phyloP scores from a whole-genome alignment of 2,329 filamentous ascomycete genomes.

The Talaromyces sp. region DNA sequence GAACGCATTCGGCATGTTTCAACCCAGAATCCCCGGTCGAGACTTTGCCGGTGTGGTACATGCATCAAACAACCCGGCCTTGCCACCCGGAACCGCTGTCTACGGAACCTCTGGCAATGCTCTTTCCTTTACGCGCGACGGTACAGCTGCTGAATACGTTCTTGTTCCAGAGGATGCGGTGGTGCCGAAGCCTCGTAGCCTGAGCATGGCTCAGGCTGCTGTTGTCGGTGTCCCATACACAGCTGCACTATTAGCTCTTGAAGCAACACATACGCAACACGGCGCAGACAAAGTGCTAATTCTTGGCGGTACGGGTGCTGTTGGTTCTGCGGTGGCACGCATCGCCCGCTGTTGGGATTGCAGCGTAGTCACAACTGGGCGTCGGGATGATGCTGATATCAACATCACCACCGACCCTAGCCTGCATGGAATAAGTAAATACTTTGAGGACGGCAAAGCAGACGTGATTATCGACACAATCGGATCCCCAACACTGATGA shows the following conservation, averaged over 20 bases:
- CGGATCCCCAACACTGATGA: conserved; percentile 29
- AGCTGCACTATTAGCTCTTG: conserved; percentile 27
- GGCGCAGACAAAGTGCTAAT: conserved; percentile 30
- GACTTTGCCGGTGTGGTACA: conserved; percentile 34
- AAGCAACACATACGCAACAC: conserved; percentile 23
- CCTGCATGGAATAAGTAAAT: not conserved
- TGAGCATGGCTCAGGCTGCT: conserved; percentile 30
- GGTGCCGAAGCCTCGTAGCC: conserved; percentile 24
- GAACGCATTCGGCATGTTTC: not conserved
- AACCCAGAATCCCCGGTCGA: conserved; percentile 30
- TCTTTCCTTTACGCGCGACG: conserved; percentile 29
- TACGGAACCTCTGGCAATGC: conserved; percentile 32
- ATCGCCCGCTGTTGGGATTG: conserved; percentile 29
- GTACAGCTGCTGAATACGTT: conserved; percentile 19
- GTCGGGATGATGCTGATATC: conserved; percentile 27
- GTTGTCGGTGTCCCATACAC: conserved; percentile 31
- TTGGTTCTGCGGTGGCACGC: conserved; percentile 29
- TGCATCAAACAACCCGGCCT: conserved; percentile 23
- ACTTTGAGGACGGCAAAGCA: conserved; percentile 23
- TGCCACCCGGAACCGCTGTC: conserved; percentile 29
- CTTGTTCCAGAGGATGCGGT: conserved; percentile 15
- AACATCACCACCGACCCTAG: conserved; percentile 11
- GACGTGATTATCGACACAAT: conserved; percentile 31
- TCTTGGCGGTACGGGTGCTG: conserved; percentile 30
- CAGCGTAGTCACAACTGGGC: conserved; percentile 27